Evolutionary conservation across 1,139 yeast species (phyloP), one percentile per base, ranked within the genome.

Genomic region (Suzukiozyma palmioleophila): DNA sequence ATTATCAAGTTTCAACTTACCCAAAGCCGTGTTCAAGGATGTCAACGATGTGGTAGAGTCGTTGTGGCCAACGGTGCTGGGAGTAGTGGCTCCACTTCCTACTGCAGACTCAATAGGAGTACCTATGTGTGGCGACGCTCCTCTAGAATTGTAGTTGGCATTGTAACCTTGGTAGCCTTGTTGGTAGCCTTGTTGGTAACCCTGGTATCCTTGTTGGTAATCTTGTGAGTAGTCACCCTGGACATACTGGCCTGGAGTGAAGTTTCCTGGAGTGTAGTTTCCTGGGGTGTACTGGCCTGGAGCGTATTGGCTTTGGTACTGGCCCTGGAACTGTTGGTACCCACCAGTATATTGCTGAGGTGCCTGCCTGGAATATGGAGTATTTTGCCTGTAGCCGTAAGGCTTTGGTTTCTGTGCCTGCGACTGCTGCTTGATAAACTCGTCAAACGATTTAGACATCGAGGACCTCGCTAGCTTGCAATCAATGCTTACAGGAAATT

Each of bases 11-110:
- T 66, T 64, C 47, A 89, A 64, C 51, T 84, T 85, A 44, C 74
- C 73, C 55, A 88, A 69, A 8, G 92, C 85, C 32, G 85, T 74
- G 44, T 77, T 78, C 44, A 89, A 67, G 8, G 92, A 83, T 8
- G 85, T 63, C 48, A 86, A 68, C 5, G 96, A 86, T 9, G 90
- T 75, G 16, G 88, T 72, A 2, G 87, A 79, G 3, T 71, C 65
- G 34, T 60, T 61, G 11, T 65, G 59, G 38, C 53, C 54, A n/a
- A 63, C 62, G 8, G 67, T 57, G 24, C 54, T 62, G 26, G 75
- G 73, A 5, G 73, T 66, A 28, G 59, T 60, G 27, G 62, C 49
- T 15, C 76, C 76, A 46, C 73, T 65, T 26, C 65, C 60, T n/a
- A 71, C 65, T n/a, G 55, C 49, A 0, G 75, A 67, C 9, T 53